Evolutionary conservation across 495 filamentous ascomycete species (phyloP).

Genomic region (Acidomyces sp.): DNA sequence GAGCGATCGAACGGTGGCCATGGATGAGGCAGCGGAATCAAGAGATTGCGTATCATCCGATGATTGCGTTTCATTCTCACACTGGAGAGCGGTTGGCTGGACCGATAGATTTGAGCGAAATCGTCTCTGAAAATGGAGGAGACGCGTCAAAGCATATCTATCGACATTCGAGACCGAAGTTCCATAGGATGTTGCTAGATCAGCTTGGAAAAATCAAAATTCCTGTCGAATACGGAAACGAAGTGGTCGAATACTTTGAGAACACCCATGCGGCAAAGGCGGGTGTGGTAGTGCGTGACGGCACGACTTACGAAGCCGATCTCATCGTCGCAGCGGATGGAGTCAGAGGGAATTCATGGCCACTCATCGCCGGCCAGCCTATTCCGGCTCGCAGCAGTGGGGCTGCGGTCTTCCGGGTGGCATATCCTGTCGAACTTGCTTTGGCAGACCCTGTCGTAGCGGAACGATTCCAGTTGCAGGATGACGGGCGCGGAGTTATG

Average conservation of each 20-base stretch:
- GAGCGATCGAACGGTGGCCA: constrained; percentile 44
- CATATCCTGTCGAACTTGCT: constrained; percentile 3
- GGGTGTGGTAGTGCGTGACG: constrained; percentile 37
- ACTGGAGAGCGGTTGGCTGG: constrained; percentile 35
- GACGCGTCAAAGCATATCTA: constrained; percentile 34
- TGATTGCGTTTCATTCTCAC: constrained; percentile 42
- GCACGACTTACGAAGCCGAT: constrained; percentile 37
- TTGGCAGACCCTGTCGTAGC: constrained; percentile 1
- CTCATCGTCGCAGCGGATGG: constrained; percentile 48
- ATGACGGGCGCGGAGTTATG: neutral
- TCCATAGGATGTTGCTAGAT: constrained; percentile 42
- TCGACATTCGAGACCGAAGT: constrained; percentile 35
- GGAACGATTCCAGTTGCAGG: constrained; percentile 1
- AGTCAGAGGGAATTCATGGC: constrained; percentile 24
- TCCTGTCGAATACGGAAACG: constrained; percentile 38
- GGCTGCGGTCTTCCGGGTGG: constrained; percentile 3
- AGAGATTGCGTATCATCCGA: constrained; percentile 32
- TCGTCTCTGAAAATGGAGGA: constrained; percentile 10
- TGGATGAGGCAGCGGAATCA: constrained; percentile 36
- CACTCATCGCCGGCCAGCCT: constrained; percentile 1
- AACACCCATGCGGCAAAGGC: constrained; percentile 30
- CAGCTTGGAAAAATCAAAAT: constrained; percentile 37
- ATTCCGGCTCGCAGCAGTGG: constrained; percentile 2
- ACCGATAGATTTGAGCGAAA: constrained; percentile 22
- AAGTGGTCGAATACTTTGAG: constrained; percentile 34